These are phyloP conservation scores for Cyanodermella asteris DNA, from an alignment of 2,329 filamentous ascomycete genomes.

Conservation along the genomic window DNA sequence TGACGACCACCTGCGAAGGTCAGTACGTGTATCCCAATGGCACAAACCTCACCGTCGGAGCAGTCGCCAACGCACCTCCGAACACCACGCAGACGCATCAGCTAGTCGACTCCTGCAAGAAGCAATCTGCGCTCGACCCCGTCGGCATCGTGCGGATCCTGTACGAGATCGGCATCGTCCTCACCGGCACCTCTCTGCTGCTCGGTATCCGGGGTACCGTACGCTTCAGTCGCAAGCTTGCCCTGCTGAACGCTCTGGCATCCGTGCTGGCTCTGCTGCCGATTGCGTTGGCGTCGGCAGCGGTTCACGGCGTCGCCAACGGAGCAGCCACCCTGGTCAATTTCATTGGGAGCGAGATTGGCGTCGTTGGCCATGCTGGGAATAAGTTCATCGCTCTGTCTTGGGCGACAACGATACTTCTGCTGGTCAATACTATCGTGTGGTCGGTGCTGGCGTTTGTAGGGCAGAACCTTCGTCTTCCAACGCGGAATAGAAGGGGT, in stretches of 20 bases:
- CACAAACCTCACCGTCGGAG: conserved; percentile 18
- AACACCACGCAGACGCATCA: conserved; percentile 21
- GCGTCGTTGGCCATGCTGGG: conserved; percentile 28
- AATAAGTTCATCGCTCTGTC: conserved; percentile 35
- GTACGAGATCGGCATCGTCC: conserved; percentile 25
- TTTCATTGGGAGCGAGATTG: conserved; percentile 26
- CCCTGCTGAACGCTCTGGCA: neutral
- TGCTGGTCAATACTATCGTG: conserved; percentile 13
- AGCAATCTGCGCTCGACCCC: conserved; percentile 31
- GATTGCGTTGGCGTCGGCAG: conserved; percentile 52
- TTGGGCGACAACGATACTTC: conserved; percentile 31
- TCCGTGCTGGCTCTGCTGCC: conserved; percentile 29
- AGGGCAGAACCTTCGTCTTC: too few species aligned
- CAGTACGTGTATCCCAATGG: conserved; percentile 12
- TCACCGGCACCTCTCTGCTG: conserved; percentile 26
- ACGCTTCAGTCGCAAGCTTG: conserved; percentile 20
- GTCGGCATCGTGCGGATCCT: conserved; percentile 25
- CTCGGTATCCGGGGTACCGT: neutral
- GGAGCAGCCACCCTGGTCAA: conserved; percentile 33
- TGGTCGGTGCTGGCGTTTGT: too few species aligned
- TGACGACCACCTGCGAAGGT: conserved; percentile 37
- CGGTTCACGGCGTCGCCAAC: conserved; percentile 40
- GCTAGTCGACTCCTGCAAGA: conserved; percentile 34
- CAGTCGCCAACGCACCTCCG: conserved; percentile 22
- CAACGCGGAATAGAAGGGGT: too few species aligned